A percentile compares a stretch with the other conserved stretches of the same genome.
Conservation (phyloP, 352 stramenopile species). For the Phytophthora cactorum region DNA sequence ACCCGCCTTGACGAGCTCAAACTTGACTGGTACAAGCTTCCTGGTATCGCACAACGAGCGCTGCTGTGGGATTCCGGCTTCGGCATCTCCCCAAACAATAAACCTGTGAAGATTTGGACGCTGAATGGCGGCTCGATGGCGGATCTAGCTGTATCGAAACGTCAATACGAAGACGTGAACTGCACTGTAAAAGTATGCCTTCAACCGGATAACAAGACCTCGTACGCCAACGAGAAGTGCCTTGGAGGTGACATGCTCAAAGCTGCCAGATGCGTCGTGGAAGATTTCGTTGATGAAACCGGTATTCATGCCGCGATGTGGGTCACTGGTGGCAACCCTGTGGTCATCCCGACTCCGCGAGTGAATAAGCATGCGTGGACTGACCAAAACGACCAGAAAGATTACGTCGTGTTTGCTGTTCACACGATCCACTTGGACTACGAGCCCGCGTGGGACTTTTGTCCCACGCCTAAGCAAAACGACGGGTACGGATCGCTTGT, state of each 20-base stretch:
- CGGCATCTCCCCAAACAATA: not conserved
- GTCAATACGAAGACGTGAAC: not conserved
- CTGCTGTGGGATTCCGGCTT: constrained; percentile 35
- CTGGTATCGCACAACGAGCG: constrained; percentile 25
- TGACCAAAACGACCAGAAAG: not conserved
- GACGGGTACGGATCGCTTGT: not conserved
- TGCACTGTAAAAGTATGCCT: not conserved
- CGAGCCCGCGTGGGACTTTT: not conserved
- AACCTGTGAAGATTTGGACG: not conserved
- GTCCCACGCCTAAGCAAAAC: not conserved
- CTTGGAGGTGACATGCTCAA: constrained; percentile 25
- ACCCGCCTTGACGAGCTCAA: not conserved
- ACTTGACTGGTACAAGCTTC: constrained; percentile 9
- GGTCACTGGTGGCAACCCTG: not conserved
- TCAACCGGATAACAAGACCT: not conserved
- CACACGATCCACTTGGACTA: not conserved
- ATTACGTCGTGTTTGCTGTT: not conserved
- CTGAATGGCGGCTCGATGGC: not conserved
- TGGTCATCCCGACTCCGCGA: not conserved
- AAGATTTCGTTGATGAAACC: constrained; percentile 9
- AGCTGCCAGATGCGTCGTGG: constrained; percentile 24
- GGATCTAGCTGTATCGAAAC: not conserved
- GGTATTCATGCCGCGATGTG: not conserved
- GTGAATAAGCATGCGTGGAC: not conserved
- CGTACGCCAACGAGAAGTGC: constrained; percentile 17